Evolutionary conservation across 2,329 filamentous ascomycete species (phyloP), one percentile per base, ranked within the genome.

Genomic region (Phialophora verrucosa): DNA sequence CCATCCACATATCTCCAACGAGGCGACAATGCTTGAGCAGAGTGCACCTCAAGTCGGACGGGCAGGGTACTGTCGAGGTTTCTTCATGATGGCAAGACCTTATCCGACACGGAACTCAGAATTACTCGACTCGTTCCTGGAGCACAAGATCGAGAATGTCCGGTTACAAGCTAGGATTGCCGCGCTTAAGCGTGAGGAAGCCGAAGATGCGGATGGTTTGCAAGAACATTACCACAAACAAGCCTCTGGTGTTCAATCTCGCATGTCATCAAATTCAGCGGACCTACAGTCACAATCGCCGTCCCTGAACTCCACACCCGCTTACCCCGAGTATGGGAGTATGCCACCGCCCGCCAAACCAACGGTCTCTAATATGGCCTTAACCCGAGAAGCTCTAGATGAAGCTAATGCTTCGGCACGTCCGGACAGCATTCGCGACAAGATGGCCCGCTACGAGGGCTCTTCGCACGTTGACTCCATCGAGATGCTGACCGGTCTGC

Each of bases 101-200:
- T 97, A 97, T 76, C 93, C 92, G 4, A 96, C 91, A 32, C 93
- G 91, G 79, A 96, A 94, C 75, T 90, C 92, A 0, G 87, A 87
- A 3, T 83, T 97, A 11, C 83, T 97, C 23, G 93, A 98, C 79
- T 96, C 93, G 0, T 97, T 97, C 74, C 83, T 98, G 31, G 94
- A 98, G 77, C 93, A 97, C 81, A 97, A 97, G 79, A 94, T 97
- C 62, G 94, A 97, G 77, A 97, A 97, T 74, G 93, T 97, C 80
- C 87, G 93, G 4, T 79, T 98, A 57, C 88, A 88, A 74, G 90
- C 92, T 73, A 88, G 92, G 51, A 96, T 98, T 68, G 88, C 90
- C 20, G 92, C 96, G 78, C 82, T 97, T 62, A 91, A 91, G 72
- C 85, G 87, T 68, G 94, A 97, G 77, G 94, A 97, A 77, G 88